Conservation (phyloP, 2,329 filamentous ascomycete species). For the Whalleya microplaca region DNA sequence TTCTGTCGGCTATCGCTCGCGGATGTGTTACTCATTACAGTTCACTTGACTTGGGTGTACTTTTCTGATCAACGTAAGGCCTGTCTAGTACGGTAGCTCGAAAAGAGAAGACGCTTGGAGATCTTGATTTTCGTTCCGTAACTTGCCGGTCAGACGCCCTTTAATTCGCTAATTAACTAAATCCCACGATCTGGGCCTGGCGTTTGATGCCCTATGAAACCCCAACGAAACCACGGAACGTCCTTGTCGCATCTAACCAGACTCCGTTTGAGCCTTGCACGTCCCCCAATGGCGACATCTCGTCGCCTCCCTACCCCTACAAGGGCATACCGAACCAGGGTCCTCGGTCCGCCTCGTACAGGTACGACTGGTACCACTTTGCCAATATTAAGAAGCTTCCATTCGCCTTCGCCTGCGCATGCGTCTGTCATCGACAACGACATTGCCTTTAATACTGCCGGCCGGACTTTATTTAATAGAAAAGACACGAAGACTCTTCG, state of each 20-base stretch:
- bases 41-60: no score
- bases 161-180: slow-evolving; percentile 15
- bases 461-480: slow-evolving; percentile 26
- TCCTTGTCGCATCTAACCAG: slow-evolving; percentile 26
- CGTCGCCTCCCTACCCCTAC: slow-evolving; percentile 22
- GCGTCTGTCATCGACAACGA: slow-evolving; percentile 17
- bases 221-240: slow-evolving; percentile 33
- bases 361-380: slow-evolving; percentile 18
- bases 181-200: slow-evolving; percentile 23
- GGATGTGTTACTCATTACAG: no score
- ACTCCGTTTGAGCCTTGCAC: slow-evolving; percentile 18
- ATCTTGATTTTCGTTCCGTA: slow-evolving; percentile 26
- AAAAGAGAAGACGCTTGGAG: slow-evolving; percentile 7
- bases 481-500: slow-evolving; percentile 22
- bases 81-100: neutral
- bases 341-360: slow-evolving; percentile 28
- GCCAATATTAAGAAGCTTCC: slow-evolving; percentile 33
- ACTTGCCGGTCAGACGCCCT: slow-evolving; percentile 21
- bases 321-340: slow-evolving; percentile 12
- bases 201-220: slow-evolving; percentile 35
- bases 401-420: slow-evolving; percentile 20
- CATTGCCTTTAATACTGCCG: slow-evolving; percentile 17
- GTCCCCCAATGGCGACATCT: slow-evolving; percentile 26
- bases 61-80: no score
- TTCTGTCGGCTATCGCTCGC: no score